Evolutionary conservation across 2,329 filamentous ascomycete species (phyloP), one percentile per base, ranked within the genome.

Genomic region (Colletotrichum trifolii): DNA sequence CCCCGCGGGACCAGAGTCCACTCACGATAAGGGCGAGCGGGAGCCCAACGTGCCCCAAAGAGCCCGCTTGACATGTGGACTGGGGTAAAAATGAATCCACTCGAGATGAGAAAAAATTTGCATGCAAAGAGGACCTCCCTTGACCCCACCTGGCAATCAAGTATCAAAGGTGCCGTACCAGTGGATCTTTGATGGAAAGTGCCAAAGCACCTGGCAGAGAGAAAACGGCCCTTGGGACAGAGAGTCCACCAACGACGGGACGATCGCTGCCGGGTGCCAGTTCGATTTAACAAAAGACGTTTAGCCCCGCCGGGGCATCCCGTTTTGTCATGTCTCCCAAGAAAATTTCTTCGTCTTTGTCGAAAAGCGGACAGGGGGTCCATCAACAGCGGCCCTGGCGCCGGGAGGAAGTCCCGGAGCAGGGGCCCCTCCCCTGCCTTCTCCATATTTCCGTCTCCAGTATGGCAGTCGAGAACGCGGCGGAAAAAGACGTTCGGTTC

Each of bases 241-340:
- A 60, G 42, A 48, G n/a, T 17, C 33, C 25, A 39, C 57, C 46
- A 48, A 38, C 38, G 57, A 54, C 62, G 62, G 62, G 46, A 61
- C 62, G 62, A 65, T 65, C 62, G 62, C 55, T 65, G 39, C 62
- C 58, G 62, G 56, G 43, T 38, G 50, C 25, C 25, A 25, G 25
- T 25, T 25, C 25, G 25, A 25, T 25, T 61, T 64, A 50, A 64
- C 56, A 25, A 25, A 25, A 25, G 25, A 64, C 49, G 60, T 45
- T 54, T 46, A 43, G 61, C 34, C 39, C 56, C 57, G 56, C 61
- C 17, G 56, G 61, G 57, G n/a, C 35, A 65, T 56, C 57, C 62
- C 57, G 38, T 34, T 60, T 61, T 35, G 25, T 52, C 43, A 64
- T 48, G 50, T 49, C 52, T 49, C 45, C 59, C 25, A 25, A 25